These are phyloP conservation scores for Parastagonospora avenae DNA, from an alignment of 2,329 filamentous ascomycete genomes.

Conservation along the genomic window DNA sequence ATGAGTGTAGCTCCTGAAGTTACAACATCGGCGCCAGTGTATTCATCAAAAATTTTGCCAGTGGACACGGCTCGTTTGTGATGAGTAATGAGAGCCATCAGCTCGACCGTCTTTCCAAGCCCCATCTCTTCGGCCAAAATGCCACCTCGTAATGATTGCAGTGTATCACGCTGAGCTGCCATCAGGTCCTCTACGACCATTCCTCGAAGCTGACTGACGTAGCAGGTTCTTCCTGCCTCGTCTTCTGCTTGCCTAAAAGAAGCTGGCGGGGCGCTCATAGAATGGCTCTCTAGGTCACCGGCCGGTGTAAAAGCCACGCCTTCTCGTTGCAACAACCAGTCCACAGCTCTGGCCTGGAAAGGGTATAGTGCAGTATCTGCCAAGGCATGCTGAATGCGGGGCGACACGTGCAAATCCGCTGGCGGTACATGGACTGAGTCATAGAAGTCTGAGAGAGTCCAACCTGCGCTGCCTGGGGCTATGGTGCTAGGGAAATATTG, in stretches of 20 bases:
- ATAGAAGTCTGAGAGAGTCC: conserved; percentile 68
- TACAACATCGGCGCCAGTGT: conserved; percentile 52
- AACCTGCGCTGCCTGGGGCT: conserved; percentile 31
- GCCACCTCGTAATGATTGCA: conserved; percentile 59
- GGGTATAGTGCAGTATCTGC: conserved; percentile 63
- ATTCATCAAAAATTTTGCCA: conserved; percentile 43
- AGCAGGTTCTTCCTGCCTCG: conserved; percentile 54
- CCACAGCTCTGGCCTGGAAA: conserved; percentile 72
- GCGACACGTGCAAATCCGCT: conserved; percentile 44
- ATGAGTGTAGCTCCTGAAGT: conserved; percentile 65
- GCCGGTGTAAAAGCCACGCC: conserved; percentile 56
- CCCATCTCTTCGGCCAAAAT: conserved; percentile 85
- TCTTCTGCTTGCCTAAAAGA: conserved; percentile 57
- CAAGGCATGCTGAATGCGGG: conserved; percentile 34
- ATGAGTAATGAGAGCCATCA: conserved; percentile 71
- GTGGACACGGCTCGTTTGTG: conserved; percentile 54
- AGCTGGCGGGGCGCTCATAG: conserved; percentile 36
- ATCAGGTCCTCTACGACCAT: conserved; percentile 58
- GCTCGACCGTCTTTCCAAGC: conserved; percentile 78
- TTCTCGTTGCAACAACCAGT: conserved; percentile 73
- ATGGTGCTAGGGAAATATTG: conserved; percentile 25
- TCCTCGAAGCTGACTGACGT: conserved; percentile 68
- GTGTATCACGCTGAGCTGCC: conserved; percentile 48
- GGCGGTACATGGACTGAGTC: conserved; percentile 68
- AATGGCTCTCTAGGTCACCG: conserved; percentile 15